Conservation (phyloP, 2,329 filamentous ascomycete species). For the Calcarisporium arbuscula region DNA sequence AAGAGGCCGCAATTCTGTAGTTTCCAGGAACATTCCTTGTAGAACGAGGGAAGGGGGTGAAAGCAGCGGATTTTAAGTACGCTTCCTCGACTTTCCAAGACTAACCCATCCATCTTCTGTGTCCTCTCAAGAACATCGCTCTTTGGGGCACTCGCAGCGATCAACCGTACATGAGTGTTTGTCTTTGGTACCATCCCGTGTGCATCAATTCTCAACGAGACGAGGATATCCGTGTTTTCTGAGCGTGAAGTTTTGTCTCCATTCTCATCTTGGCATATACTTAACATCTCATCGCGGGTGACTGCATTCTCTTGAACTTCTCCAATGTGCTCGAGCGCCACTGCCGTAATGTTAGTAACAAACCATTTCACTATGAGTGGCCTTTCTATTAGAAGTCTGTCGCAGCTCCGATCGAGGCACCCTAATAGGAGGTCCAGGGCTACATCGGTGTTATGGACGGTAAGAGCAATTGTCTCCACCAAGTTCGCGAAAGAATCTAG, state of each 20-base stretch:
- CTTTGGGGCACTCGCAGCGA: slow-evolving; percentile 21
- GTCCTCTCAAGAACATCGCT: slow-evolving; percentile 21
- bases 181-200: slow-evolving; percentile 13
- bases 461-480: slow-evolving; percentile 10
- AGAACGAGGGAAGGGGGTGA: slow-evolving; percentile 28
- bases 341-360: slow-evolving; percentile 24
- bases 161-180: slow-evolving; percentile 28
- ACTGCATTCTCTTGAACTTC: slow-evolving; percentile 16
- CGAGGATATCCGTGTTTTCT: not conserved
- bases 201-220: slow-evolving; percentile 14
- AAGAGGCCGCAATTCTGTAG: slow-evolving; percentile 32
- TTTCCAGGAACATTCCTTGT: slow-evolving; percentile 29
- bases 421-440: slow-evolving; percentile 12
- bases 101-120: slow-evolving; percentile 32
- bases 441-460: slow-evolving; percentile 8
- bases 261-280: not conserved
- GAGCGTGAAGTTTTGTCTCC: no score
- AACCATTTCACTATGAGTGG: slow-evolving; percentile 21
- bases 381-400: slow-evolving; percentile 19
- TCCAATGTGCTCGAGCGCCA: slow-evolving; percentile 33
- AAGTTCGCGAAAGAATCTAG: slow-evolving; percentile 1
- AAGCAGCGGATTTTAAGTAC: slow-evolving; percentile 27
- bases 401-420: slow-evolving; percentile 23
- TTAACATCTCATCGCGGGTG: slow-evolving; percentile 3
- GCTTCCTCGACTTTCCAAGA: slow-evolving; percentile 21